These are phyloP conservation scores for Microstroma glucosiphilum DNA, from an alignment of 1,284 basidiomycete genomes.

Conservation along the genomic window DNA sequence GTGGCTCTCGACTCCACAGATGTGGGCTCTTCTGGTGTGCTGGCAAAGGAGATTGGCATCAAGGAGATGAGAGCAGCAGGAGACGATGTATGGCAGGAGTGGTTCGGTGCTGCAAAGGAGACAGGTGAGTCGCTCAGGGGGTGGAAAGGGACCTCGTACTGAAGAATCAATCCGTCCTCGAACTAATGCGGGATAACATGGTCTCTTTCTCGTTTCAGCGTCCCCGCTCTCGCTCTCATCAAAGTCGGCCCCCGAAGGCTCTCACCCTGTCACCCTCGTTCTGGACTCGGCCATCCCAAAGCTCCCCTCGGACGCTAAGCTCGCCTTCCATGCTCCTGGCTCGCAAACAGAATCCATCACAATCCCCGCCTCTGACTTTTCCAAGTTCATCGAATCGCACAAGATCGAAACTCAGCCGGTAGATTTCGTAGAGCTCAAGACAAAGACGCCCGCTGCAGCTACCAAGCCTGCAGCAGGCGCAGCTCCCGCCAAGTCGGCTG, in stretches of 20 bases:
- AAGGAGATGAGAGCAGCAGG: constrained; percentile 85
- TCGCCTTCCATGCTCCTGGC: constrained; percentile 34
- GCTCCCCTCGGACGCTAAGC: neutral
- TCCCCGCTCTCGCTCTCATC: constrained; percentile 3
- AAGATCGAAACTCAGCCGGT: constrained; percentile 36
- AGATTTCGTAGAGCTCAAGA: constrained; percentile 31
- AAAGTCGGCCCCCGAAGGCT: neutral
- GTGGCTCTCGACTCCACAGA: constrained; percentile 56
- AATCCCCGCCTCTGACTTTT: constrained; percentile 34
- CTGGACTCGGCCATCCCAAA: neutral
- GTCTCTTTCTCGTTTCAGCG: neutral
- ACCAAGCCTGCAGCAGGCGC: constrained; percentile 24
- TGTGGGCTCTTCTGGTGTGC: constrained; percentile 55
- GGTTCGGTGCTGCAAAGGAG: constrained; percentile 78
- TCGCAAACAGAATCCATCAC: constrained; percentile 39
- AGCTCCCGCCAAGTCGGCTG: constrained; percentile 16
- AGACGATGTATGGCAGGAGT: constrained; percentile 77
- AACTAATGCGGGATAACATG: too few relatives aligned
- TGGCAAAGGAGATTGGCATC: constrained; percentile 75
- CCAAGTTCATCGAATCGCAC: constrained; percentile 34
- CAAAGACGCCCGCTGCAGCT: constrained; percentile 12
- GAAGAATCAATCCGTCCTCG: too few relatives aligned
- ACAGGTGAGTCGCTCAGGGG: constrained; percentile 60
- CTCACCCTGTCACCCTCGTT: constrained; percentile 8
- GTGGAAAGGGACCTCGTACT: constrained; percentile 33